These are phyloP conservation scores for Francoa sonchifolia DNA, from an alignment of 441 rosid species.

Conservation along the genomic window DNA sequence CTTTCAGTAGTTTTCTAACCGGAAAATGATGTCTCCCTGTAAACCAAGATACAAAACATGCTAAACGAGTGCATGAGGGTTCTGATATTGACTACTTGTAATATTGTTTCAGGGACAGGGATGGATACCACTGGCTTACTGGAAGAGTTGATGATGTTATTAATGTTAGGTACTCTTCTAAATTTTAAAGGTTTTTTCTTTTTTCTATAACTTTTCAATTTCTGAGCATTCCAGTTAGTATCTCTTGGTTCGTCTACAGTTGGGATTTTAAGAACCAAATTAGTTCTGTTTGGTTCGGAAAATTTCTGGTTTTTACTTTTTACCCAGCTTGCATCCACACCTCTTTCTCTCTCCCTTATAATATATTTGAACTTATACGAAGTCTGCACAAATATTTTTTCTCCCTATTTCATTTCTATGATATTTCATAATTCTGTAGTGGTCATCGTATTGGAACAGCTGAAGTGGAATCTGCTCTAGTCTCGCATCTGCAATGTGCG, in stretches of 20 bases:
- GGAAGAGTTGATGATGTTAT: slow-evolving; percentile 99
- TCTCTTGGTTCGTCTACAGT: no score
- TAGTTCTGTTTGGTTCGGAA: no score
- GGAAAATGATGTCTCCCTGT: no score
- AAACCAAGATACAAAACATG: background rate
- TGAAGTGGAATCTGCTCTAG: slow-evolving; percentile 97
- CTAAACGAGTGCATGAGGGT: slow-evolving; percentile 1
- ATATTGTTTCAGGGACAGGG: slow-evolving; percentile 67
- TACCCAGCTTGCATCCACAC: no score
- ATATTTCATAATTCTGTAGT: slow-evolving; percentile 27
- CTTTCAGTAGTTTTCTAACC: no score
- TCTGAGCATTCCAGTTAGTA: no score
- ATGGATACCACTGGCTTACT: slow-evolving; percentile 97
- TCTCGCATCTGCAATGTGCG: slow-evolving; percentile 82
- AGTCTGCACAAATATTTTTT: no score
- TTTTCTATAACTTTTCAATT: background rate
- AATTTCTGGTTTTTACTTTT: no score
- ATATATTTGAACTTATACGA: no score
- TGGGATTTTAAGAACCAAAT: no score
- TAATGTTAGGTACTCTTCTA: slow-evolving; percentile 66
- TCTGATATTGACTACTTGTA: slow-evolving; percentile 3
- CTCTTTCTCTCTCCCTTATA: no score
- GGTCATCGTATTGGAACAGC: slow-evolving; percentile 98
- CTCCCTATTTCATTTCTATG: background rate
- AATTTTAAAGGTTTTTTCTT: background rate